Conservation (phyloP, 108 stramenopile species). For the Craspedostauros australis region DNA sequence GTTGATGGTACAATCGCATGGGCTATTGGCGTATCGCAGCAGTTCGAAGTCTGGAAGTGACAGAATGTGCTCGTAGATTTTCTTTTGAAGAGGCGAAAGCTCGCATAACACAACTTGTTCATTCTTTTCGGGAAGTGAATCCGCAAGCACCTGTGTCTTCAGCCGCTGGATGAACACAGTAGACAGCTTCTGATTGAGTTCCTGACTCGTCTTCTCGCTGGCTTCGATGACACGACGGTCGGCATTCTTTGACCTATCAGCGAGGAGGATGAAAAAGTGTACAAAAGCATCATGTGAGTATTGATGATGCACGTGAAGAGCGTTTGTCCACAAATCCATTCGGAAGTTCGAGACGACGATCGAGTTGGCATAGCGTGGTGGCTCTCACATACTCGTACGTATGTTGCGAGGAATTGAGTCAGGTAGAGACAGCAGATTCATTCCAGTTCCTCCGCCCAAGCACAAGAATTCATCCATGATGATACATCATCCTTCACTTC, state of each 20-base stretch:
- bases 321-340: no score
- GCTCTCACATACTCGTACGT: no score
- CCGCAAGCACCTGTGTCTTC: conserved; percentile 54
- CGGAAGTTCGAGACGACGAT: no score
- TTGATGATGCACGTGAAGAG: no score
- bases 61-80: conserved; percentile 61
- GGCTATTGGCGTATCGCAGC: conserved; percentile 49
- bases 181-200: conserved; percentile 35
- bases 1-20: conserved; percentile 85
- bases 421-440: no score
- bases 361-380: no score
- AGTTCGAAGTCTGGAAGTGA: conserved; percentile 70
- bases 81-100: conserved; percentile 67
- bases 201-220: conserved; percentile 26
- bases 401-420: no score
- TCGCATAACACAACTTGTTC: conserved; percentile 78
- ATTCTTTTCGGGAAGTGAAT: conserved; percentile 66
- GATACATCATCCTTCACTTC: no score
- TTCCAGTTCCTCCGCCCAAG: no score
- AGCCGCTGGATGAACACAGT: conserved; percentile 48
- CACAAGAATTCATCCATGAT: no score
- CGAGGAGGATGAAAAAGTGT: no score
- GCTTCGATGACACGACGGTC: conserved; percentile 21
- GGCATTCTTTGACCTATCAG: conserved; percentile 21
- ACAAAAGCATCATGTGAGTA: no score